Evolutionary conservation across 306 rosid genomes (phyloP).

Genomic region (Bauhinia variegata): DNA sequence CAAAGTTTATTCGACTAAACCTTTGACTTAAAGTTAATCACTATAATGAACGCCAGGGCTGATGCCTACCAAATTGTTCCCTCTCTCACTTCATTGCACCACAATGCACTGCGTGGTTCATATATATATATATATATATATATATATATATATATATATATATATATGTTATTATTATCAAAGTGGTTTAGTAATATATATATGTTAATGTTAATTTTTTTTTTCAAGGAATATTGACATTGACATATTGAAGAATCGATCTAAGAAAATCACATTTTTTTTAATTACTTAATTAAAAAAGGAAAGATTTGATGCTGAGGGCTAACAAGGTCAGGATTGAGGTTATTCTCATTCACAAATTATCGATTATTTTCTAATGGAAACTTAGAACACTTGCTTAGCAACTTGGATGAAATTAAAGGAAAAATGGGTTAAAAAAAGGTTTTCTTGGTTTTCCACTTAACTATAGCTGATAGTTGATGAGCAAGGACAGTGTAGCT

Average conservation of each 20-base stretch:
- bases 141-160: no score
- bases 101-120: background rate
- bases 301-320: no score
- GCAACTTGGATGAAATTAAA: no score
- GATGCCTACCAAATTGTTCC: background rate
- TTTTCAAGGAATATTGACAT: background rate
- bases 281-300: no score
- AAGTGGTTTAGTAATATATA: background rate
- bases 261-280: no score
- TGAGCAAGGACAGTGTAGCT: background rate
- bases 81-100: background rate
- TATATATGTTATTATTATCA: background rate
- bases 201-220: background rate
- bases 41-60: background rate
- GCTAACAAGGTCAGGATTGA: no score
- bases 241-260: background rate
- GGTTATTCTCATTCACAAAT: no score
- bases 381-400: no score
- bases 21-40: slow-evolving; percentile 10
- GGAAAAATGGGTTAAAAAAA: background rate
- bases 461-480: background rate
- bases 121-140: no score
- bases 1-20: slow-evolving; percentile 17
- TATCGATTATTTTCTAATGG: no score
- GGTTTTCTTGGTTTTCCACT: background rate